These are phyloP conservation scores for Paratinospora sagittata DNA, from an alignment of 164 flowering plant genomes.

Conservation along the genomic window DNA sequence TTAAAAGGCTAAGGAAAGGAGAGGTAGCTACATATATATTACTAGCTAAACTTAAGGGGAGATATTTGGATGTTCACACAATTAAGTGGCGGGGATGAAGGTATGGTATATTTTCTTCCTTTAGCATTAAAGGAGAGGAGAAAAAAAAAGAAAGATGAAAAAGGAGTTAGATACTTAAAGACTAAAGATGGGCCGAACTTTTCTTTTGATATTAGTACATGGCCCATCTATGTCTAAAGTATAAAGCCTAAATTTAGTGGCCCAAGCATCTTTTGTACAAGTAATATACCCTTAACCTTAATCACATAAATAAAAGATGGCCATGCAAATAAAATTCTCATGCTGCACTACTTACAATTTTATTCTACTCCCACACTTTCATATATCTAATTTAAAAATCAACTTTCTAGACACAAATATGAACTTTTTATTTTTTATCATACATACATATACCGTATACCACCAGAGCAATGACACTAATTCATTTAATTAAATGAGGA, in stretches of 20 bases:
- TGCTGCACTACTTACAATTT: too few species aligned
- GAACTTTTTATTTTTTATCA: too few species aligned
- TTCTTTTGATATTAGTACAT: not conserved
- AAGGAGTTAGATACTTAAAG: not conserved
- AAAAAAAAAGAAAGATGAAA: not conserved
- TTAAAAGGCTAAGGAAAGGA: too few species aligned
- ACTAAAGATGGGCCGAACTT: conserved; percentile 1
- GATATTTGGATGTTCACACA: too few species aligned
- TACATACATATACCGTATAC: too few species aligned
- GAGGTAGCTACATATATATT: too few species aligned
- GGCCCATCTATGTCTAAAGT: not conserved
- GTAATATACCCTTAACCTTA: not conserved
- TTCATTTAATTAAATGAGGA: too few species aligned
- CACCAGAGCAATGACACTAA: too few species aligned
- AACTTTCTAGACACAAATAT: too few species aligned
- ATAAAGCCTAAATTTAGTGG: not conserved
- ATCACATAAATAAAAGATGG: not conserved
- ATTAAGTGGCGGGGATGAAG: not conserved
- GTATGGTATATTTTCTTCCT: not conserved
- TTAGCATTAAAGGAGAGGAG: not conserved
- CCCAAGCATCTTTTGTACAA: not conserved
- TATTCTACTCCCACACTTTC: too few species aligned
- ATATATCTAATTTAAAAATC: too few species aligned
- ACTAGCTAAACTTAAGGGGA: too few species aligned
- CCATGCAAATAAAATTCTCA: not conserved